These are phyloP conservation scores for Diaporthe citriasiana DNA, from an alignment of 2,329 filamentous ascomycete genomes.

Conservation along the genomic window DNA sequence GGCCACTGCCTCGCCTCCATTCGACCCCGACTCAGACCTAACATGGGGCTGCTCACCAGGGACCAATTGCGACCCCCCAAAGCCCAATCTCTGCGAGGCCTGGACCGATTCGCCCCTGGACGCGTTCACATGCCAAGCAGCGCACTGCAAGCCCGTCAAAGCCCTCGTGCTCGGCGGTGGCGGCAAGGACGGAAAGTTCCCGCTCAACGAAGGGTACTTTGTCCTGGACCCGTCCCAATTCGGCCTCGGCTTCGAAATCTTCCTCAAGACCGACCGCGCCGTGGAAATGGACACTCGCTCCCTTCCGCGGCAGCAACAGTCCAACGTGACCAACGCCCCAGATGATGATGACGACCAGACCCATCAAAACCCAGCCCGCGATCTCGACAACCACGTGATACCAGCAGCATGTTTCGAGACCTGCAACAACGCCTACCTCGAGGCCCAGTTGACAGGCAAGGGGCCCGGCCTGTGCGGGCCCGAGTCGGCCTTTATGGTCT, in stretches of 20 bases:
- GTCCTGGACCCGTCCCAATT: constrained; percentile 74
- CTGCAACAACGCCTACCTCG: constrained; percentile 12
- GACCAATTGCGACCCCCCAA: constrained; percentile 66
- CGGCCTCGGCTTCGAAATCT: constrained; percentile 74
- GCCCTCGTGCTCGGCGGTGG: constrained; percentile 47
- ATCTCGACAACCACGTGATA: neutral
- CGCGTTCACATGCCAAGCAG: constrained; percentile 61
- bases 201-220: constrained; percentile 70
- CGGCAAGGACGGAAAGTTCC: constrained; percentile 64
- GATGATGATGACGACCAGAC: neutral
- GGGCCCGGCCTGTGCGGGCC: neutral
- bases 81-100: constrained; percentile 63
- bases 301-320: neutral
- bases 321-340: neutral
- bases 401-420: neutral
- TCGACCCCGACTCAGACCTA: constrained; percentile 56
- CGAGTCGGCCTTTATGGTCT: neutral
- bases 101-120: constrained; percentile 62
- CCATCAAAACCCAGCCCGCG: neutral
- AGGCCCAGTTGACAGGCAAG: neutral
- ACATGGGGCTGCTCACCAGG: constrained; percentile 69
- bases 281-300: neutral
- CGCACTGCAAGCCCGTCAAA: constrained; percentile 59
- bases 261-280: constrained; percentile 47
- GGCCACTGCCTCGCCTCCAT: constrained; percentile 37